phyloP scores from a whole-genome alignment of 768 basidiomycete species.

The Plicaturopsis crispa region DNA sequence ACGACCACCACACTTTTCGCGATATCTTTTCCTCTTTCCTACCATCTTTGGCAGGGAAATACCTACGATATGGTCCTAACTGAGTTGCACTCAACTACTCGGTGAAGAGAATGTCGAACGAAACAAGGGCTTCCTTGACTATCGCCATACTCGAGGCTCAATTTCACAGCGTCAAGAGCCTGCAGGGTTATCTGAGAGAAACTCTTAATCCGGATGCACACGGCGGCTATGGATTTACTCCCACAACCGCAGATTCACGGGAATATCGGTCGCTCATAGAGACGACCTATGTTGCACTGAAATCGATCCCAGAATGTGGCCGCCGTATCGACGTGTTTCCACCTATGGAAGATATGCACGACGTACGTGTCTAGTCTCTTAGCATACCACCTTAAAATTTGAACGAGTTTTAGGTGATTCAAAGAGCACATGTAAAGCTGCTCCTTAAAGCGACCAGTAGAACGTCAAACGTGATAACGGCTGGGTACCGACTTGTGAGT shows the following conservation, averaged over 20 bases:
- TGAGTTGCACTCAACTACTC: too few species aligned
- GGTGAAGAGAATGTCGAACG: too few species aligned
- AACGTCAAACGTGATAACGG: slow-evolving; percentile 52
- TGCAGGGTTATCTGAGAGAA: slow-evolving; percentile 30
- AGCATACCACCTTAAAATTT: too few species aligned
- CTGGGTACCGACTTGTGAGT: slow-evolving; percentile 57
- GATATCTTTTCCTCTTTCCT: too few species aligned
- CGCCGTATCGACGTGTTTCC: slow-evolving; percentile 22
- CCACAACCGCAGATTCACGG: slow-evolving; percentile 16
- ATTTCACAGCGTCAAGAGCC: slow-evolving; percentile 30
- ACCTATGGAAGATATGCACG: slow-evolving; percentile 44
- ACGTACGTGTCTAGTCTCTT: slow-evolving; percentile 27
- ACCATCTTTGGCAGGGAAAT: too few species aligned
- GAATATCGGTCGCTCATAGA: slow-evolving; percentile 31
- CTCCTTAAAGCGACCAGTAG: slow-evolving; percentile 30
- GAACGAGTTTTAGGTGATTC: too few species aligned
- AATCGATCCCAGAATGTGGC: slow-evolving; percentile 10
- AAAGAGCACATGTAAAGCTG: slow-evolving; percentile 50
- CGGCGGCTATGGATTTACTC: slow-evolving; percentile 7
- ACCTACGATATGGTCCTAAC: too few species aligned
- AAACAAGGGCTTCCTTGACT: too few species aligned
- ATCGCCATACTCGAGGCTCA: slow-evolving; percentile 33
- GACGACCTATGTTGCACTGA: slow-evolving; percentile 38
- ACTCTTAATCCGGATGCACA: slow-evolving; percentile 21
- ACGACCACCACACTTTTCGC: too few species aligned